Evolutionary conservation across 148 eudicot species (phyloP).

Genomic region (Mesembryanthemum crystallinum): DNA sequence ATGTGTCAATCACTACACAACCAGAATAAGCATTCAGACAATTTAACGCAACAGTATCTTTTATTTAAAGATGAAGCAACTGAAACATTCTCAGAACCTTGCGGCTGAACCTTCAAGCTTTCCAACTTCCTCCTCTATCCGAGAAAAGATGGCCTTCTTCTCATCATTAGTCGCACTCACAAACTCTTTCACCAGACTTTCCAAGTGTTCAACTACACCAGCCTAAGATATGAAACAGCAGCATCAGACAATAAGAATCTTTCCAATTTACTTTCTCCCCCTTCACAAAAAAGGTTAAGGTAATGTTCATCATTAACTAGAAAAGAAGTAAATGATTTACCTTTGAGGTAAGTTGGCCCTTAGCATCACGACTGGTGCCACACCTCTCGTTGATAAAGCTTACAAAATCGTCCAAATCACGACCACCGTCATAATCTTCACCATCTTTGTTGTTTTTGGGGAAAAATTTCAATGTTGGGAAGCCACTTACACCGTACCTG

Average conservation of each 20-base stretch:
- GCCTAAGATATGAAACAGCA: constrained; percentile 46
- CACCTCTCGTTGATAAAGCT: constrained; percentile 79
- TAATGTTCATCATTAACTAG: neutral
- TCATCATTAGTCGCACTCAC: constrained; percentile 62
- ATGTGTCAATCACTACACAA: neutral
- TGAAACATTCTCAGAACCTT: constrained; percentile 42
- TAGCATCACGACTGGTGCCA: constrained; percentile 86
- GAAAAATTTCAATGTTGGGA: constrained; percentile 90
- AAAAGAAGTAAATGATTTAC: constrained; percentile 32
- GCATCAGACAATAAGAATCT: neutral
- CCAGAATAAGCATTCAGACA: neutral
- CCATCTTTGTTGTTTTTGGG: constrained; percentile 93
- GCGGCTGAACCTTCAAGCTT: constrained; percentile 86
- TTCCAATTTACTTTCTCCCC: neutral
- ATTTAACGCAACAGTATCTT: neutral
- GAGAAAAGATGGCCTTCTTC: constrained; percentile 58
- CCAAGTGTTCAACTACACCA: constrained; percentile 61
- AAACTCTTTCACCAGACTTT: constrained; percentile 74
- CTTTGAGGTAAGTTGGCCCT: constrained; percentile 72
- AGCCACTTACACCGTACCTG: constrained; percentile 92
- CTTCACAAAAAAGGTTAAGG: too few relatives aligned
- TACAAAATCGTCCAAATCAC: constrained; percentile 81
- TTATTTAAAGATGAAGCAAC: neutral
- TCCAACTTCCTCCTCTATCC: constrained; percentile 72
- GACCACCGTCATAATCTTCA: constrained; percentile 91